A percentile compares a stretch with the other conserved stretches of the same genome.
Evolutionary conservation across 495 filamentous ascomycete genomes (phyloP).

Genomic region (Talaromyces nanjingensis): DNA sequence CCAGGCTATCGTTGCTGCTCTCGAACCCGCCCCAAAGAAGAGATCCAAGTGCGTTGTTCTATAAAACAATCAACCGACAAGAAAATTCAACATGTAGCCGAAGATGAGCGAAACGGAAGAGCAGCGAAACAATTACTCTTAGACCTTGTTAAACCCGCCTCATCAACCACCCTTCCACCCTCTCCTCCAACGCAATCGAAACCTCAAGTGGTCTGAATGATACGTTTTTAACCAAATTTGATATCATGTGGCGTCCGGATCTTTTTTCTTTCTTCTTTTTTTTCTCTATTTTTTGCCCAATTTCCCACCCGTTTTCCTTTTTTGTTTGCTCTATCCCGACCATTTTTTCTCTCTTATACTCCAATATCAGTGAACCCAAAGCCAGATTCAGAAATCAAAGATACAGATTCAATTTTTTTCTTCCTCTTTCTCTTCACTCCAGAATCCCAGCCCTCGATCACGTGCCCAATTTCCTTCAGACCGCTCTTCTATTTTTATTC

Average conservation of each 20-base stretch:
- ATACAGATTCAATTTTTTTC: background rate
- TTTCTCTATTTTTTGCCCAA: slow-evolving; percentile 11
- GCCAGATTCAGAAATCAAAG: background rate
- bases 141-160: background rate
- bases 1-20: slow-evolving; percentile 82
- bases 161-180: background rate
- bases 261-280: slow-evolving; percentile 9
- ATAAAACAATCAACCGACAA: slow-evolving; percentile 15
- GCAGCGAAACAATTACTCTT: background rate
- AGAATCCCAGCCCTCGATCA: background rate
- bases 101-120: background rate
- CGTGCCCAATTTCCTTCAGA: background rate
- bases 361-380: background rate
- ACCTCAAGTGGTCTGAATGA: slow-evolving; percentile 16
- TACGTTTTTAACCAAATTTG: slow-evolving; percentile 11
- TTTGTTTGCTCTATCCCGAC: background rate
- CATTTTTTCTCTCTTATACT: background rate
- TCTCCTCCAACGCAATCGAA: slow-evolving; percentile 4
- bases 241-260: slow-evolving; percentile 8
- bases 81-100: background rate
- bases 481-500: background rate
- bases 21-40: slow-evolving; percentile 75
- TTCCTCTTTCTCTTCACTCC: background rate
- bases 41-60: slow-evolving; percentile 45
- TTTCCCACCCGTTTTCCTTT: slow-evolving; percentile 12